Percentiles rank a stretch among this genome's conserved stretches.
phyloP scores from a whole-genome alignment of 768 basidiomycete species.

The Sarcomyxa edulis region DNA sequence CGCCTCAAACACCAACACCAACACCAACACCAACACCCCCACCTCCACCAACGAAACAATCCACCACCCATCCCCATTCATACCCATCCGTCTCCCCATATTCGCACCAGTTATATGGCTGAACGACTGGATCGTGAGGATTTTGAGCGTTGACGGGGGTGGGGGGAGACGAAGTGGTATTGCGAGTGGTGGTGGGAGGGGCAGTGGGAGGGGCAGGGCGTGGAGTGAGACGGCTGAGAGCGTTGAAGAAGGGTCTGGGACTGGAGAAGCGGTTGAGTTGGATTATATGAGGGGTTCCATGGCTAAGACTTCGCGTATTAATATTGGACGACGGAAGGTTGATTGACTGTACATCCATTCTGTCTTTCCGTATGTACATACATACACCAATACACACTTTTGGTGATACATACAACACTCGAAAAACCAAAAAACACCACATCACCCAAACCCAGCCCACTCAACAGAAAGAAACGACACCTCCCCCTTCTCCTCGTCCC shows the following conservation, averaged over 20 bases:
- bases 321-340: conserved; percentile 40
- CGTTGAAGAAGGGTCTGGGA: conserved; percentile 69
- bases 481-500: conserved; percentile 65
- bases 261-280: conserved; percentile 22
- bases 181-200: not conserved
- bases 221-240: conserved; percentile 50
- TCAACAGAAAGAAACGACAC: conserved; percentile 79
- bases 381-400: not conserved
- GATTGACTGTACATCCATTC: conserved; percentile 27
- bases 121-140: conserved; percentile 63
- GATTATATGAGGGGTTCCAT: conserved; percentile 16
- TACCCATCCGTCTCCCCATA: conserved; percentile 77
- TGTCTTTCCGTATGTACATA: conserved; percentile 6
- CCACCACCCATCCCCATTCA: conserved; percentile 67
- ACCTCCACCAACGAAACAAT: conserved; percentile 31
- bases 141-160: conserved; percentile 52
- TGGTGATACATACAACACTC: not conserved
- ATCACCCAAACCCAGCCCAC: conserved; percentile 86
- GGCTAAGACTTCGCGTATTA: too few species aligned
- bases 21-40: conserved; percentile 5
- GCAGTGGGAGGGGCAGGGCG: conserved; percentile 18
- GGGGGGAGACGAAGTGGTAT: conserved; percentile 17
- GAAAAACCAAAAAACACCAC: not conserved
- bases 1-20: too few species aligned
- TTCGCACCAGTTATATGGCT: conserved; percentile 71